Conservation (phyloP, 73 alveolate species). For the Paramecium caudatum region DNA sequence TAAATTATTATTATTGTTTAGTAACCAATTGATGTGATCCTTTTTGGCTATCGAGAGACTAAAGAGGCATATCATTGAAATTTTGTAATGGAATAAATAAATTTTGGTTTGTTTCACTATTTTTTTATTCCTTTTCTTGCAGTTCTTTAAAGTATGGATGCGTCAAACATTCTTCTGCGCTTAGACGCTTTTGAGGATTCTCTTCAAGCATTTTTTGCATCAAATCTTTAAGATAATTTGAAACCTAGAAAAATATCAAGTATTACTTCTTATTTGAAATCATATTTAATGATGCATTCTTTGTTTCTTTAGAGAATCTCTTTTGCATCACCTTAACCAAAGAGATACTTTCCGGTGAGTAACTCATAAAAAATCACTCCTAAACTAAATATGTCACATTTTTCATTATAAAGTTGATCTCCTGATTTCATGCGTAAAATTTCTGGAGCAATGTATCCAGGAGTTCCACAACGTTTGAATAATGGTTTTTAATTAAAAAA, state of each 20-base stretch:
- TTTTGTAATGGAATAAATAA: too few species aligned
- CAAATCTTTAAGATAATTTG: neutral
- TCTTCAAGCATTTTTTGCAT: slow-evolving; percentile 66
- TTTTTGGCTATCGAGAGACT: too few species aligned
- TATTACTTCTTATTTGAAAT: neutral
- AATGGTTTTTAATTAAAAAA: slow-evolving; percentile 11
- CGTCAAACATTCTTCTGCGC: slow-evolving; percentile 80
- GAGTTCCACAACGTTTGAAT: slow-evolving; percentile 74
- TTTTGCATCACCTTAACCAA: slow-evolving; percentile 32
- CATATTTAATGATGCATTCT: slow-evolving; percentile 45
- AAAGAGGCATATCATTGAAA: too few species aligned
- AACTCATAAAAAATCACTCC: slow-evolving; percentile 66
- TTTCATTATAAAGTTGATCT: slow-evolving; percentile 34
- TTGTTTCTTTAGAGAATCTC: slow-evolving; percentile 34
- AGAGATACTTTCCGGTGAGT: slow-evolving; percentile 50
- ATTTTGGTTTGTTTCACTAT: too few species aligned
- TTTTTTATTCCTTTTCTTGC: too few species aligned
- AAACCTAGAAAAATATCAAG: neutral
- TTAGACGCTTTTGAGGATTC: slow-evolving; percentile 31
- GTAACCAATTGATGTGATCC: neutral
- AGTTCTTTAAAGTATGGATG: slow-evolving; percentile 74
- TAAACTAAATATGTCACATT: slow-evolving; percentile 70
- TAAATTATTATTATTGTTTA: neutral
- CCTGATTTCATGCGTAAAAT: slow-evolving; percentile 28
- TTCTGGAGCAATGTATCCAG: slow-evolving; percentile 76